Evolutionary conservation across 192 early-diverging fungal species (phyloP).

Genomic region (Chytriomyces hyalinus): DNA sequence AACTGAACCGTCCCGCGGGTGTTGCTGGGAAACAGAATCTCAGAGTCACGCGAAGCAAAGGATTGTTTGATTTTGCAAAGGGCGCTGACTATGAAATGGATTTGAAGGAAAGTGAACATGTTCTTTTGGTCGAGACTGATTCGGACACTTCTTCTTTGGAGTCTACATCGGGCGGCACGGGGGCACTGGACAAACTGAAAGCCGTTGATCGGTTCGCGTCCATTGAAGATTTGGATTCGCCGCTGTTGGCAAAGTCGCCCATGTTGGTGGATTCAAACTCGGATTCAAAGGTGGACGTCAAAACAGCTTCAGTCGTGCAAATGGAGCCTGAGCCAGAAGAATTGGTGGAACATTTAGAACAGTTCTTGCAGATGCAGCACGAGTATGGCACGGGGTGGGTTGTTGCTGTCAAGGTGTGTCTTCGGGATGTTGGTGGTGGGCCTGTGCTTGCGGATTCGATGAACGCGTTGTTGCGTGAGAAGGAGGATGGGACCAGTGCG

Average conservation of each 20-base stretch:
- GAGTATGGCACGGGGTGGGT: slow-evolving; percentile 24
- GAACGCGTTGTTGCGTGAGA: not conserved
- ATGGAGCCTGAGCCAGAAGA: not conserved
- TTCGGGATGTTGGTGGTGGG: slow-evolving; percentile 6
- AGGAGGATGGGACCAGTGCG: not conserved
- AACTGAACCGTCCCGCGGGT: not conserved
- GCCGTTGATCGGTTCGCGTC: slow-evolving; percentile 17
- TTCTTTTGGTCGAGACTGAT: not conserved
- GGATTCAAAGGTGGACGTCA: not conserved
- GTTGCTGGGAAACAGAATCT: not conserved
- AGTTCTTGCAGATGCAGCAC: slow-evolving; percentile 17
- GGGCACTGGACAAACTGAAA: not conserved
- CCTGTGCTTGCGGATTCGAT: not conserved
- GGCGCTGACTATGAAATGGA: slow-evolving; percentile 27
- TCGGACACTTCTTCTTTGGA: no score
- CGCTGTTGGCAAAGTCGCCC: not conserved
- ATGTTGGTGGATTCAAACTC: not conserved
- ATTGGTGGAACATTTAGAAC: not conserved
- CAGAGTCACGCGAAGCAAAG: not conserved
- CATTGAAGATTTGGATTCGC: slow-evolving; percentile 4
- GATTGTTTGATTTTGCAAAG: slow-evolving; percentile 14
- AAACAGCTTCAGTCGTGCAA: not conserved
- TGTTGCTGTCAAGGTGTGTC: slow-evolving; percentile 12
- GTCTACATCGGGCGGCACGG: not conserved
- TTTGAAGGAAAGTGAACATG: not conserved